A percentile compares a stretch with the other conserved stretches of the same genome.
These are phyloP conservation scores for Borealophlyctis nickersoniae DNA, from an alignment of 192 early-diverging fungal genomes.

Conservation along the genomic window DNA sequence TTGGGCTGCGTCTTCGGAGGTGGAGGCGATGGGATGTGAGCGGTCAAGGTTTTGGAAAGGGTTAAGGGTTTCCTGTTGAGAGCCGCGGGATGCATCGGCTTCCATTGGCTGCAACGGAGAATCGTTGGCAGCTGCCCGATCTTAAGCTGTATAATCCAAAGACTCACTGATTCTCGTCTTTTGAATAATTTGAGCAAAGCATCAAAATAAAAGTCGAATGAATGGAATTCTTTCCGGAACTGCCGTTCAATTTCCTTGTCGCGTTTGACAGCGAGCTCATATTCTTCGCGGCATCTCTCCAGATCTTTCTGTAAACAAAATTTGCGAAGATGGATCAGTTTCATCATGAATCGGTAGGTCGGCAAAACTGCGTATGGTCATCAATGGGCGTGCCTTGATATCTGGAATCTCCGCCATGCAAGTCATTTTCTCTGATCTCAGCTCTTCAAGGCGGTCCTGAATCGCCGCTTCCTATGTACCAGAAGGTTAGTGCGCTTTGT, in stretches of 20 bases:
- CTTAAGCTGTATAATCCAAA: too few relatives aligned
- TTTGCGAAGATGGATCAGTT: conserved; percentile 4
- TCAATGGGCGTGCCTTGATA: conserved; percentile 40
- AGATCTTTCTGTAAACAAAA: conserved; percentile 46
- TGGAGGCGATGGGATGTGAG: background rate
- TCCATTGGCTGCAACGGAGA: background rate
- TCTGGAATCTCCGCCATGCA: conserved; percentile 48
- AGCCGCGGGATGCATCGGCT: background rate
- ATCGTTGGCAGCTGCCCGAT: too few relatives aligned
- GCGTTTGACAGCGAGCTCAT: conserved; percentile 41
- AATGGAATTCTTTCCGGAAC: conserved; percentile 56
- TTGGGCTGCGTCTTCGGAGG: conserved; percentile 17
- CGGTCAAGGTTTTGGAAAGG: too few relatives aligned
- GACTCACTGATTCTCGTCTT: conserved; percentile 28
- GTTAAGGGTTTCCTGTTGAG: conserved; percentile 6
- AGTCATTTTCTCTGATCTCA: conserved; percentile 38
- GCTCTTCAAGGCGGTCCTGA: conserved; percentile 33
- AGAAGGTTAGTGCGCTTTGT: conserved; percentile 13
- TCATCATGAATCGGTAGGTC: conserved; percentile 12
- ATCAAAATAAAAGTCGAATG: conserved; percentile 45
- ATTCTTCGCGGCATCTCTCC: conserved; percentile 49
- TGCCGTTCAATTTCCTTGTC: conserved; percentile 60
- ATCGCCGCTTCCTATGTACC: conserved; percentile 37
- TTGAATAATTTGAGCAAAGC: conserved; percentile 44
- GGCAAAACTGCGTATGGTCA: background rate